Evolutionary conservation across 768 basidiomycete species (phyloP), one percentile per base, ranked within the genome.

Genomic region (Xanthoconium stramineum): DNA sequence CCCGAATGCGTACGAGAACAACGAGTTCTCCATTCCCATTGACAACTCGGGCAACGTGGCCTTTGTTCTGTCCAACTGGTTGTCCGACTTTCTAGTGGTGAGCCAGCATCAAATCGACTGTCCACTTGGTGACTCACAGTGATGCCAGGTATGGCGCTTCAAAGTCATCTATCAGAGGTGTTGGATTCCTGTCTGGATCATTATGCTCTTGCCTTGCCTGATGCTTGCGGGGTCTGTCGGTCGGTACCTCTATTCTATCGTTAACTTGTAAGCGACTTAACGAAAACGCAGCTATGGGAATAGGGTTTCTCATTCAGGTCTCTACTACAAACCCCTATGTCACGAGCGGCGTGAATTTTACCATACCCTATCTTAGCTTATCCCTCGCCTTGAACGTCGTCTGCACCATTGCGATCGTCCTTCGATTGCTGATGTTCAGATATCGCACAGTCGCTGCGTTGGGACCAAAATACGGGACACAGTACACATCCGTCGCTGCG

Each of bases 321-420:
- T 50, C 63, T 17, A 58, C 57, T 45, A 61, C 53, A 10, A 55
- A 61, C 30, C 39, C 58, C 11, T 59, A 59, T 2, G 50, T 55
- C 20, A 44, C 61, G 13, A 52, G 35, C 9, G 45, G 32, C 10
- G 6, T 59, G 56, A 62, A 62, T 52, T 63, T 47, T 4, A 60
- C 50, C n/a, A 6, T 59, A 3, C 59, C 72, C 0, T 75, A 72
- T 43, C 61, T 66, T 40, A 48, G 52, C 17, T 42, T 73, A 15
- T 70, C 71, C 0, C 46, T 74, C 20, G 63, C 60, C 0, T 55
- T 73, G 13, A 76, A 75, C 52, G 61, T 76, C 44, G 38, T 74
- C 28, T 52, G 69, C 19, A 73, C 75, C 2, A 40, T 72, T 15
- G 50, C 63, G 17, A 73, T 77, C 53, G 69, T 64, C 0, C 32